These are phyloP conservation scores for Aspergillus hancockii DNA, from an alignment of 495 filamentous ascomycete genomes.

Conservation along the genomic window DNA sequence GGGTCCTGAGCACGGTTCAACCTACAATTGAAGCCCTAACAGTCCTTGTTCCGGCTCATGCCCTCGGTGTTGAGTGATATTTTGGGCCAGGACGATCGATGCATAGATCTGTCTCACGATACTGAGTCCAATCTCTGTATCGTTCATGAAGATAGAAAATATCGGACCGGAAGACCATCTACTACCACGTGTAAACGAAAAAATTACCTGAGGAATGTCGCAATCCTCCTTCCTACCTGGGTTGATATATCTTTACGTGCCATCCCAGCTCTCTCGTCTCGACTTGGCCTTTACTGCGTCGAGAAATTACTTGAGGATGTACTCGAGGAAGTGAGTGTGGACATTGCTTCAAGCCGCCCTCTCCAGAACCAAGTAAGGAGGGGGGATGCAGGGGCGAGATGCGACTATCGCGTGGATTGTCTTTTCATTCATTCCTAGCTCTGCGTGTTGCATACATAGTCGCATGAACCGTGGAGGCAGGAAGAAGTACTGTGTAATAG, in stretches of 20 bases:
- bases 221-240: too few species aligned
- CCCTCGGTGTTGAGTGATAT: background rate
- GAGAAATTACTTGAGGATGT: background rate
- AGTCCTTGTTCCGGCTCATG: background rate
- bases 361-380: background rate
- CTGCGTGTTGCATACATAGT: constrained; percentile 6
- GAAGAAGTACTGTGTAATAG: background rate
- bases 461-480: background rate
- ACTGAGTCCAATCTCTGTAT: too few species aligned
- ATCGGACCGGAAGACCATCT: too few species aligned
- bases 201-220: too few species aligned
- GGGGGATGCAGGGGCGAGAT: constrained; percentile 3
- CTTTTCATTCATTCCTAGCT: constrained; percentile 1
- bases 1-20: background rate
- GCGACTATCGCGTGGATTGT: constrained; percentile 2
- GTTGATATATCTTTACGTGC: background rate
- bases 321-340: background rate
- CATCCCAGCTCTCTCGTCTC: background rate
- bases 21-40: background rate
- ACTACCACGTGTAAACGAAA: too few species aligned
- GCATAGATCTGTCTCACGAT: background rate
- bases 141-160: too few species aligned
- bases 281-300: background rate
- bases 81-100: background rate
- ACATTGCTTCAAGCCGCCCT: background rate